Evolutionary conservation across 257 asterid genomes (phyloP).

Genomic region (Solanum phureja): DNA sequence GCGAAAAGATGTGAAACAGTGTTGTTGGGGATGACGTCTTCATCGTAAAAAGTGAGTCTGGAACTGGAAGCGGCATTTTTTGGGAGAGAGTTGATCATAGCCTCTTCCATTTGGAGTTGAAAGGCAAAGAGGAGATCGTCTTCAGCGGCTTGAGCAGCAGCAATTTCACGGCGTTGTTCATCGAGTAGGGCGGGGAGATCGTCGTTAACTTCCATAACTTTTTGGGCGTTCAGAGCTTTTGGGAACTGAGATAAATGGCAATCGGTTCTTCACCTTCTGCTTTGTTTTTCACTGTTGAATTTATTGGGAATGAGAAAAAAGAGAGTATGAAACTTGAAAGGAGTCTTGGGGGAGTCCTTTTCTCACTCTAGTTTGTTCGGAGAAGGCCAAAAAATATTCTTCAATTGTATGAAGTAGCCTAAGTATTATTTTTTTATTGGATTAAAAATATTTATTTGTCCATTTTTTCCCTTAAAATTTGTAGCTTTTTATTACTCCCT

Average conservation of each 20-base stretch:
- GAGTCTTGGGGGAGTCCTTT: no score
- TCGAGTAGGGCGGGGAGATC: slow-evolving; percentile 12
- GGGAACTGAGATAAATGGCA: neutral
- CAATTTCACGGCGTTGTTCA: slow-evolving; percentile 16
- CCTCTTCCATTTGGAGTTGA: slow-evolving; percentile 48
- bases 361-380: no score
- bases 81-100: slow-evolving; percentile 29
- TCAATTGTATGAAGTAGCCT: no score
- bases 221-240: neutral
- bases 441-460: no score
- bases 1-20: slow-evolving; percentile 9
- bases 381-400: no score
- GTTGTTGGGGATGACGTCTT: slow-evolving; percentile 9
- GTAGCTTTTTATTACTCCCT: no score
- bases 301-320: no score
- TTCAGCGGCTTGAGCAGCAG: slow-evolving; percentile 4
- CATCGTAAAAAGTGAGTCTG: neutral
- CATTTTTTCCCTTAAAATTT: no score
- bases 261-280: neutral
- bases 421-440: no score
- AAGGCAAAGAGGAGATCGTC: slow-evolving; percentile 21
- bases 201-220: slow-evolving; percentile 7
- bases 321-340: neutral
- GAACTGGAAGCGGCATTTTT: neutral
- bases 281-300: neutral